phyloP scores from a whole-genome alignment of 257 asterid species.

The Salvia splendens region DNA sequence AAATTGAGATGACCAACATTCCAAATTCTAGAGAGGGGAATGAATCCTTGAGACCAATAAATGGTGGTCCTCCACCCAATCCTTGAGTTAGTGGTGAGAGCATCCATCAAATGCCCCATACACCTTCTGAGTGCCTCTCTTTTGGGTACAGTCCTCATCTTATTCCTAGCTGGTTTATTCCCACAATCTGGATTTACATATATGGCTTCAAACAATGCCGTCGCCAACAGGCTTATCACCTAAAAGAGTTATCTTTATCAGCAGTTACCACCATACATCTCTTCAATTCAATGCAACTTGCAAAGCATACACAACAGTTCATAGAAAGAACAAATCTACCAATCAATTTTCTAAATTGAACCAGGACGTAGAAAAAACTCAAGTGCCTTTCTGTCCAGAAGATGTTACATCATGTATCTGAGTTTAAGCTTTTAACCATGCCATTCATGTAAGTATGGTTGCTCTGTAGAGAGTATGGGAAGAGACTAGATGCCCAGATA shows the following conservation, averaged over 20 bases:
- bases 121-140: conserved; percentile 26
- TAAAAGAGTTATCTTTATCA: background rate
- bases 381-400: background rate
- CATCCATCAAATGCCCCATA: conserved; percentile 32
- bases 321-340: background rate
- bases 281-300: conserved; percentile 2
- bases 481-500: background rate
- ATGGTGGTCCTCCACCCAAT: conserved; percentile 57
- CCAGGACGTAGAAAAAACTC: background rate
- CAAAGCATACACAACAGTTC: background rate
- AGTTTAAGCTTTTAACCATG: background rate
- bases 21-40: conserved; percentile 33
- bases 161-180: background rate
- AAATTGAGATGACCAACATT: conserved; percentile 21
- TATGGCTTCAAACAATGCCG: conserved; percentile 9
- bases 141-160: conserved; percentile 21
- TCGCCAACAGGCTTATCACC: background rate
- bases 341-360: background rate
- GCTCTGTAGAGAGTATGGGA: background rate
- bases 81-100: conserved; percentile 43
- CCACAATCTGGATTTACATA: conserved; percentile 17
- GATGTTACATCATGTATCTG: background rate
- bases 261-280: conserved; percentile 1
- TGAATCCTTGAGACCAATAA: conserved; percentile 42
- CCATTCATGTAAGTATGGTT: background rate